Base-by-base conservation (phyloP, 2,329 filamentous ascomycete species). In the Aureobasidium leucospermi region DNA sequence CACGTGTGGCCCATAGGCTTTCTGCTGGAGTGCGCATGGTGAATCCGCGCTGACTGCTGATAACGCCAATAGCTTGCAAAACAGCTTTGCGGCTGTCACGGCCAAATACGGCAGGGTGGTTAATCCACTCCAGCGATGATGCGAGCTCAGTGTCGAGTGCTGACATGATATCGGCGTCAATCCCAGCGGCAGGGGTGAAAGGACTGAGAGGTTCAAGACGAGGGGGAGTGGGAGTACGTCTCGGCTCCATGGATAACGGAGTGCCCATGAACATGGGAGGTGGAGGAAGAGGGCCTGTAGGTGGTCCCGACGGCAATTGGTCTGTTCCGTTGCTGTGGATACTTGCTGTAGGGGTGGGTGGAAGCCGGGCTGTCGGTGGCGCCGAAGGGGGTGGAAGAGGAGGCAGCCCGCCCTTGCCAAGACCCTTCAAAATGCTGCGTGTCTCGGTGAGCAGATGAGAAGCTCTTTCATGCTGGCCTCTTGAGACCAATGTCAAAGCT, bases 31-130 rank as follows among this genome's bases (percentile, higher is more conserved):
- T 94, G 55, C 93, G 85, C 81, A 93, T 96, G 0, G 94, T 97
- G 71, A 93, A 96, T 10, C 88, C 92, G 48, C 94, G 84, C 75
- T 99, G 94, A 6, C 89, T 95, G 69, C 89, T 94, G 67, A 99
- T 96, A 63, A 97, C 92, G 6, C 94, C 93, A 65, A 99, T 97
- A 15, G 92, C 90, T 73, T 99, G 94, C 28, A 99, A 80, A 2
- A 99, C 92, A 4, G 93, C 90, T 77, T 99, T 99, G 68, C 94
- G 86, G 60, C 89, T 94, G 71, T 99, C 94, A 39, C 94, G 85
- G 8, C 89, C 87, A 71, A 99, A 99, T 2, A 97, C 90, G 1
- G 92, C 92, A 1, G 94, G 94, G 69, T 99, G 94, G 70, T 88
- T 91, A 73, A 99, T 97, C 94, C 94, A 99, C 74, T 99, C 94